Base-by-base conservation (phyloP, 1,284 basidiomycete genomes). In the Marasmius sp. region DNA sequence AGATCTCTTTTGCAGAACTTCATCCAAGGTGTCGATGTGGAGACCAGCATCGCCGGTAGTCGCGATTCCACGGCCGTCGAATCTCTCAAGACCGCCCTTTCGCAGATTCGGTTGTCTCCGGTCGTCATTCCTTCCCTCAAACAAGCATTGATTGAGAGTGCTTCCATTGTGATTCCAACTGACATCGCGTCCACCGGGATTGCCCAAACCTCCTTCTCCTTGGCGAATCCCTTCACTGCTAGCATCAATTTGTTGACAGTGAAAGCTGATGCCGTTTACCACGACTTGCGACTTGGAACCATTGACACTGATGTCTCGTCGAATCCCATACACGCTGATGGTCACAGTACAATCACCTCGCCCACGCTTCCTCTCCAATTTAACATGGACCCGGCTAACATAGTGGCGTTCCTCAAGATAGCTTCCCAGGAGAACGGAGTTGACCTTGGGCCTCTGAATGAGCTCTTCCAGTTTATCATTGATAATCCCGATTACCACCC, bases 201-300 rank as follows among this genome's bases (percentile, higher is more conserved):
- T 34, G 87, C 87, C 2, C 75, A 77, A 34, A 77, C 83, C 2
- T 75, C 82, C 0, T 88, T 91, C 67, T 76, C 75, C 1, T 77
- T 93, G 50, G 75, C 77, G 14, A 93, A 93, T 68, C 90, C 91
- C 2, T 93, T 93, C 75, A 91, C 89, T 0, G 89, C 91, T 11
- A 85, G 85, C 67, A 86, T 93, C 72, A 91, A 88, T 70, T 71
- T 93, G 18, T 69, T 89, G 38, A 72, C 77, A 60, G 76, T 93
- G n/a, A 76, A 75, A 10, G 85, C 89, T 0, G 80, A 73, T 3
- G 91, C 84, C 0, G 83, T 78, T 1, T 87, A 81, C 74, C 78
- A 81, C 39, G 78, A 79, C 56, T 67, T 89, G 41, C 77, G 79
- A 0, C 69, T 89, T 12, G 87, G 87, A 14, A 80, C 72, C 34